Conservation (phyloP, 192 early-diverging fungal species). For the Backusella circina region DNA sequence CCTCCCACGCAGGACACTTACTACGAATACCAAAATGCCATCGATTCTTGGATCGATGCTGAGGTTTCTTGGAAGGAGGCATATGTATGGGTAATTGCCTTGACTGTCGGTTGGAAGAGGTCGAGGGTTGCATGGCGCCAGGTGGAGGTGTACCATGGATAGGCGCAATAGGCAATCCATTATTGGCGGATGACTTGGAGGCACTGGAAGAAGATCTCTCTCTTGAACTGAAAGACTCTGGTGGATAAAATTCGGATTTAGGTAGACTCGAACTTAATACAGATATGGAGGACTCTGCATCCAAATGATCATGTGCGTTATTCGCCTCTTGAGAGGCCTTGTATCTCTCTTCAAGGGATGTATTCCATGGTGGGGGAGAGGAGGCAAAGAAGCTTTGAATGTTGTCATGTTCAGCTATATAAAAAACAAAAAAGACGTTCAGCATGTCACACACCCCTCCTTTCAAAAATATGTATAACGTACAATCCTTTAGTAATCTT, state of each 20-base stretch:
- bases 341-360: slow-evolving; percentile 26
- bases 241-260: slow-evolving; percentile 21
- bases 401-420: slow-evolving; percentile 47
- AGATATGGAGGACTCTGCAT: slow-evolving; percentile 44
- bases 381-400: slow-evolving; percentile 61
- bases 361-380: slow-evolving; percentile 74
- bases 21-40: slow-evolving; percentile 99
- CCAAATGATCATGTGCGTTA: neutral
- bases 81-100: slow-evolving; percentile 19
- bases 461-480: neutral
- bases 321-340: neutral
- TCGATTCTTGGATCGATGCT: slow-evolving; percentile 59
- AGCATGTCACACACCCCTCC: too few species aligned
- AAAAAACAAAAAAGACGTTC: too few species aligned
- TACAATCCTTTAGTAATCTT: slow-evolving; percentile 60
- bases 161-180: slow-evolving; percentile 15
- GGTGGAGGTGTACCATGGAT: slow-evolving; percentile 28
- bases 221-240: neutral
- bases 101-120: slow-evolving; percentile 12
- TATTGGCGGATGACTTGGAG: neutral
- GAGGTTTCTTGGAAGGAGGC: slow-evolving; percentile 17
- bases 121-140: slow-evolving; percentile 23
- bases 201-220: neutral
- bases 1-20: slow-evolving; percentile 84
- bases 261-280: slow-evolving; percentile 62